Base-by-base conservation (phyloP, 1,284 basidiomycete genomes). In the Ustilago xerochloae region DNA sequence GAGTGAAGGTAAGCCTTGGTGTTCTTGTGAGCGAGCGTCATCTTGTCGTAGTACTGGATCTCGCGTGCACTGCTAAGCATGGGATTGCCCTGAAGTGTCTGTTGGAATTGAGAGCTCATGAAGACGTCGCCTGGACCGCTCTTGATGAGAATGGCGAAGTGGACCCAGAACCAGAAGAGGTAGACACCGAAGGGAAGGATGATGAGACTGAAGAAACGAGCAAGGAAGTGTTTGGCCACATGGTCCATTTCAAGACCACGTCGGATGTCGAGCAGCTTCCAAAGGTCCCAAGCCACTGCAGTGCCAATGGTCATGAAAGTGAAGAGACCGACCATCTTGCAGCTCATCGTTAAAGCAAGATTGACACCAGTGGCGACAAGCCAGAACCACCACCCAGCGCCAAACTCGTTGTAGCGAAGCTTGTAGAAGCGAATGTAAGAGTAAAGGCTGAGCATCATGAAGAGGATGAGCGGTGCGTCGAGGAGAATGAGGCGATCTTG, bases 71-170 rank as follows among this genome's bases (percentile, higher is more conserved):
- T 92, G 73, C 96, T 84, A 50, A 98, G 87, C 85, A 99, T 88
- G 78, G 97, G 94, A 81, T 97, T 99, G 33, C 94, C 95, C 26
- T 88, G 85, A 36, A 99, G 88, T 5, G 95, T 97, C 87, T 99
- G 94, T 86, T 99, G 97, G 90, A 99, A 99, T 8, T 91, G 90
- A 12, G 96, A 93, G 81, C 92, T 94, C 97, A 99, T 99, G 87
- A 99, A 99, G 15, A 88, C 88, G 83, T 99, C 97, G 12, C 97
- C 97, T 18, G 95, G 89, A 30, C 97, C 97, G 24, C 93, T 94
- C 76, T 90, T 88, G n/a, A 87, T 92, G 77, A 99, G 90, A 64
- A 98, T 89, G 51, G 91, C 88, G 82, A 99, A 97, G 85, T 99
- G 97, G 22, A 97, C 87, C 87, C 92, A 99, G 88, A 99, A 99